phyloP scores from a whole-genome alignment of 2,329 filamentous ascomycete genomes.

The Aspergillus sp. region DNA sequence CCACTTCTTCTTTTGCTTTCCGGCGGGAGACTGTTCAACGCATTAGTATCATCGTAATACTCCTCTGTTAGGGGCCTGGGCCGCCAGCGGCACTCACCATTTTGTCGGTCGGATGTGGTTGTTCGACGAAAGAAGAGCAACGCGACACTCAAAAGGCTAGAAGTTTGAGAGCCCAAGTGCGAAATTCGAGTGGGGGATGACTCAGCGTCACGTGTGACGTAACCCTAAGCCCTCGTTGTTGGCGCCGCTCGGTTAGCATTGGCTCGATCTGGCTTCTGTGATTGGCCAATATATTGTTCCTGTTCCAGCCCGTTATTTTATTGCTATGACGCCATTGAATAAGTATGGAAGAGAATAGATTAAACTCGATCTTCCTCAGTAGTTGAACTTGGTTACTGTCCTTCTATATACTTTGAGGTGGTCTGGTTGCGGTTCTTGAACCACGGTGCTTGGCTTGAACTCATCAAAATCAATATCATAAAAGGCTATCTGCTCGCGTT shows the following conservation, averaged over 20 bases:
- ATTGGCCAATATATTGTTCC: no score
- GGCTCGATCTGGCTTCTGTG: neutral
- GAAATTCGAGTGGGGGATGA: conserved; percentile 37
- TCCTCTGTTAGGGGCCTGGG: neutral
- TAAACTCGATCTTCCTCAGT: no score
- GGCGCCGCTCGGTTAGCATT: conserved; percentile 15
- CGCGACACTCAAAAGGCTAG: conserved; percentile 14
- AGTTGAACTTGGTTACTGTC: no score
- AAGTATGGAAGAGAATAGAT: no score
- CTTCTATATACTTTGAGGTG: no score
- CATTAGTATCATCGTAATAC: conserved; percentile 9
- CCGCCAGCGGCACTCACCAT: conserved; percentile 26
- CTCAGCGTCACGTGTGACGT: conserved; percentile 14
- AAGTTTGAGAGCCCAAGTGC: conserved; percentile 24
- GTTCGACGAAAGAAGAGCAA: conserved; percentile 27
- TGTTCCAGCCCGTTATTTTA: no score
- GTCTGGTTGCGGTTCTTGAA: neutral
- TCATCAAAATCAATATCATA: neutral
- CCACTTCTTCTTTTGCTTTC: conserved; percentile 54
- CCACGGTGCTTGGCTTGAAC: neutral
- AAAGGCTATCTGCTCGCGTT: conserved; percentile 13
- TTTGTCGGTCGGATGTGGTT: conserved; percentile 31
- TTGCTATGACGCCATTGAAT: no score
- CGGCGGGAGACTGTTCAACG: conserved; percentile 38
- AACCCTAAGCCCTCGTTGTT: conserved; percentile 31